Conservation (phyloP, 2,329 filamentous ascomycete genomes). For the Lachnellula willkommii region DNA sequence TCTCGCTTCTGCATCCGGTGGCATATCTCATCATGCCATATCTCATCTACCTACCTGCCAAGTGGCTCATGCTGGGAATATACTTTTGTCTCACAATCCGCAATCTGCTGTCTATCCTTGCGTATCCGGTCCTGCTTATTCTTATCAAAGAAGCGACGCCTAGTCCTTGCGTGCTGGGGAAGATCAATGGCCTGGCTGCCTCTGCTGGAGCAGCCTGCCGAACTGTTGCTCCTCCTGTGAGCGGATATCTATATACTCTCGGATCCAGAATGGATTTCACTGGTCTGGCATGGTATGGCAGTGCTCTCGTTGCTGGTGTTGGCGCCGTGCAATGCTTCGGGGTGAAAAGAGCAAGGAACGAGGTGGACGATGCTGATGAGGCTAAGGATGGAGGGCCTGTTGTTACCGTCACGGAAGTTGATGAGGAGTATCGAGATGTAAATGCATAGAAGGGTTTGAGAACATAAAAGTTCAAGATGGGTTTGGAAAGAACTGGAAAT, state of each 20-base stretch:
- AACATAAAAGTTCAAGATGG: background rate
- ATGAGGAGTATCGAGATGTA: background rate
- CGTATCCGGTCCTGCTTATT: slow-evolving; percentile 62
- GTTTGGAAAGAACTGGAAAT: background rate
- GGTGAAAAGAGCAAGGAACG: slow-evolving; percentile 19
- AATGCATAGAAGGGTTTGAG: background rate
- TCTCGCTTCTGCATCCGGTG: slow-evolving; percentile 56
- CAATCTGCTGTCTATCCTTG: slow-evolving; percentile 56
- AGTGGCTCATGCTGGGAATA: slow-evolving; percentile 51
- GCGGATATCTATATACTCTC: slow-evolving; percentile 58
- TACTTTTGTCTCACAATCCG: slow-evolving; percentile 45
- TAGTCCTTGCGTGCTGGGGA: slow-evolving; percentile 50
- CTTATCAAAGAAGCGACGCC: slow-evolving; percentile 63
- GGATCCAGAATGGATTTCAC: slow-evolving; percentile 55
- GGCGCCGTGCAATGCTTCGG: slow-evolving; percentile 56
- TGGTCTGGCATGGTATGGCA: slow-evolving; percentile 59
- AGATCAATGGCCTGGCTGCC: slow-evolving; percentile 61
- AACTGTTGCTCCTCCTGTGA: slow-evolving; percentile 61
- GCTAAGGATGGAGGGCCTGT: background rate
- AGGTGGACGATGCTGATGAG: background rate
- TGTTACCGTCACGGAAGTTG: background rate
- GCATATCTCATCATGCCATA: slow-evolving; percentile 55
- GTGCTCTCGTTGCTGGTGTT: slow-evolving; percentile 49
- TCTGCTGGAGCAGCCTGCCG: slow-evolving; percentile 61
- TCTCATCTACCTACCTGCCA: slow-evolving; percentile 48